phyloP scores from a whole-genome alignment of 306 rosid species.

The Clitoria ternatea region DNA sequence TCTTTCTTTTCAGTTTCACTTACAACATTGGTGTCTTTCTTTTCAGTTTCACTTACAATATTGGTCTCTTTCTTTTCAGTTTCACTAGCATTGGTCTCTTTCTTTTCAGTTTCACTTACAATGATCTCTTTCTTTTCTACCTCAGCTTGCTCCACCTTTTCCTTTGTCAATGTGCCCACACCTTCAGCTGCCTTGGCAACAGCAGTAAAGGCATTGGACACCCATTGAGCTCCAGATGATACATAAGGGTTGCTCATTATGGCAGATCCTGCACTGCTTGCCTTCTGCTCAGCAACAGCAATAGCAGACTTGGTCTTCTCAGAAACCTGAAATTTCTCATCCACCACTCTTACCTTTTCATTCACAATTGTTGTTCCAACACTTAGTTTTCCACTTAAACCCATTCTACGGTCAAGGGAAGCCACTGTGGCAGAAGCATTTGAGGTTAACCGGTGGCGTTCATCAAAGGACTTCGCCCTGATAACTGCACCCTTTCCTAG shows the following conservation, averaged over 20 bases:
- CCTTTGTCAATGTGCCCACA: conserved; percentile 59
- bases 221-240: conserved; percentile 65
- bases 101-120: too few species aligned
- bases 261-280: conserved; percentile 64
- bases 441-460: conserved; percentile 55
- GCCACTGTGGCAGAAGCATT: conserved; percentile 72
- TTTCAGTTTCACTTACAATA: too few species aligned
- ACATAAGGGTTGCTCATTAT: conserved; percentile 67
- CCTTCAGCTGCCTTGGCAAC: conserved; percentile 77
- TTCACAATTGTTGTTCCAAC: conserved; percentile 63
- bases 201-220: conserved; percentile 54
- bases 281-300: conserved; percentile 81
- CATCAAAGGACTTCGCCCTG: conserved; percentile 70
- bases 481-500: conserved; percentile 73
- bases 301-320: conserved; percentile 66
- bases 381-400: conserved; percentile 63
- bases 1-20: too few species aligned
- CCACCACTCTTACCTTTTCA: conserved; percentile 77
- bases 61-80: too few species aligned
- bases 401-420: conserved; percentile 63
- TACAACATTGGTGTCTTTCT: too few species aligned
- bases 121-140: conserved; percentile 45
- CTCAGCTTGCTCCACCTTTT: conserved; percentile 69
- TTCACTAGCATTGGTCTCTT: too few species aligned
- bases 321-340: conserved; percentile 56